Evolutionary conservation across 2,329 filamentous ascomycete species (phyloP).

Genomic region (Penicillium sp.): DNA sequence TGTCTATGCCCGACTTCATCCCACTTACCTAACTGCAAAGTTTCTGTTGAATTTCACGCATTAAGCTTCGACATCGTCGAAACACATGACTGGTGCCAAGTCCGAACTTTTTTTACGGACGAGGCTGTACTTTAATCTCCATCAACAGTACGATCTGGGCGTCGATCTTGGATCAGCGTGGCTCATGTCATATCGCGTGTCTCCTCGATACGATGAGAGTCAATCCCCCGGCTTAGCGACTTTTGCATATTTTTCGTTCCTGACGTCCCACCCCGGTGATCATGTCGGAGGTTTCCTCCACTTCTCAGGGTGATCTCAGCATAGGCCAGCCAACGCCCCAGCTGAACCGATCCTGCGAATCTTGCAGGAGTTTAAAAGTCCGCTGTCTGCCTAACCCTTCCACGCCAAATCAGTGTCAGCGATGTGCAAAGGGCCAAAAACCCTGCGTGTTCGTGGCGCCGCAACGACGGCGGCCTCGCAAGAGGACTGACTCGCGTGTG

Average conservation of each 20-base stretch:
- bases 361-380: constrained; percentile 37
- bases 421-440: constrained; percentile 36
- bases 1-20: neutral
- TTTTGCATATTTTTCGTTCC: neutral
- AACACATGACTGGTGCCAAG: constrained; percentile 7
- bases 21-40: constrained; percentile 15
- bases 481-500: constrained; percentile 37
- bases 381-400: constrained; percentile 34
- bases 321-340: constrained; percentile 24
- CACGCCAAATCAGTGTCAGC: constrained; percentile 35
- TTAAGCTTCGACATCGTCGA: constrained; percentile 9
- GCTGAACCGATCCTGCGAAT: constrained; percentile 39
- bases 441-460: constrained; percentile 37
- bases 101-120: neutral
- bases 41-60: constrained; percentile 4
- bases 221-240: constrained; percentile 2
- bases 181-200: constrained; percentile 5
- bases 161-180: neutral
- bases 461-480: constrained; percentile 36
- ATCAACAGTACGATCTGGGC: constrained; percentile 11
- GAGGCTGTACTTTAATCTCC: neutral
- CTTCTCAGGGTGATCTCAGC: constrained; percentile 19
- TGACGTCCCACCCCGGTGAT: constrained; percentile 7
- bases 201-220: constrained; percentile 11
- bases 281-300: constrained; percentile 29